Evolutionary conservation across 179 eudicot genomes (phyloP).

Genomic region (Silene coronaria): DNA sequence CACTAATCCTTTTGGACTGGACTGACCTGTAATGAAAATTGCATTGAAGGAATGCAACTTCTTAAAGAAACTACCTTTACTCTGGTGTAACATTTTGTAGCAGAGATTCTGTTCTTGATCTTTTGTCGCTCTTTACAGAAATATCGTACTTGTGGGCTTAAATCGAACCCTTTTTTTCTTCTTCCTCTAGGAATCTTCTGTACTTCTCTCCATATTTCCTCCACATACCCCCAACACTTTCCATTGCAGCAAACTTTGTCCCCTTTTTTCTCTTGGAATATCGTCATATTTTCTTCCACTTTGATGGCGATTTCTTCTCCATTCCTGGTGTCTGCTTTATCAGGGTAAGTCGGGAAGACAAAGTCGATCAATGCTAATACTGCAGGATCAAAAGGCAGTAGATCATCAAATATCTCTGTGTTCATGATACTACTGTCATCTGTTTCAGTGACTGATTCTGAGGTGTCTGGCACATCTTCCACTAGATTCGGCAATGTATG

Average conservation of each 20-base stretch:
- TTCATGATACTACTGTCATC: too few relatives aligned
- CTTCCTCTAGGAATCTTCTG: slow-evolving; percentile 18
- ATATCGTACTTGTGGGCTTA: slow-evolving; percentile 1
- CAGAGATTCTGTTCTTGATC: slow-evolving; percentile 24
- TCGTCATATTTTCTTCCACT: not conserved
- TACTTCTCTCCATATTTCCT: not conserved
- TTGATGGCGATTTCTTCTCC: slow-evolving; percentile 12
- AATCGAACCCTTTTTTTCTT: slow-evolving; percentile 14
- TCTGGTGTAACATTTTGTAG: slow-evolving; percentile 17
- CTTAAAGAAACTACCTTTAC: slow-evolving; percentile 14
- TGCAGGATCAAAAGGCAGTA: slow-evolving; percentile 7
- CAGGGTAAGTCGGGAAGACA: not conserved
- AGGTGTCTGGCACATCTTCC: slow-evolving; percentile 5
- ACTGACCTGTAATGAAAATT: too few relatives aligned
- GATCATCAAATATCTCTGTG: not conserved
- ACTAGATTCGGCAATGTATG: not conserved
- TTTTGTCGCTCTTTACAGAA: slow-evolving; percentile 18
- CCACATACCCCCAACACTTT: slow-evolving; percentile 15
- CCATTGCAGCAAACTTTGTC: slow-evolving; percentile 22
- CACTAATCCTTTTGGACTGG: too few relatives aligned
- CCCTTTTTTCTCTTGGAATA: not conserved
- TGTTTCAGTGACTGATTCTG: not conserved
- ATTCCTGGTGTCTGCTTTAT: slow-evolving; percentile 1
- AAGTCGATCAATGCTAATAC: slow-evolving; percentile 6
- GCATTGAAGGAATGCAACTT: not conserved